Evolutionary conservation across 495 filamentous ascomycete genomes (phyloP).

Genomic region (Penicillium cinerascens): DNA sequence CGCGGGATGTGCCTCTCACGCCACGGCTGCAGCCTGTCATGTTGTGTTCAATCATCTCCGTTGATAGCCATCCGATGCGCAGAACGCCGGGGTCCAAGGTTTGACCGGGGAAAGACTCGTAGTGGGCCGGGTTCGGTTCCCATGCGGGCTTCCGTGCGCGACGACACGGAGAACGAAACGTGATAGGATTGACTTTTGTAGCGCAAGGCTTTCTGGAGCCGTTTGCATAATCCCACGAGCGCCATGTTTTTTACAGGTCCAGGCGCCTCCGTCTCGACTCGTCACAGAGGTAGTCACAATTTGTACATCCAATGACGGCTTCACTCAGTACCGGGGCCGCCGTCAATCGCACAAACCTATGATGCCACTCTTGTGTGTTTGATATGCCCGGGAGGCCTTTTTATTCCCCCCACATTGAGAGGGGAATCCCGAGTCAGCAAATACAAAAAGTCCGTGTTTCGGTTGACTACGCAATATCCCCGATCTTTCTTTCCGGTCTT

Average conservation of each 20-base stretch:
- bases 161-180: constrained; percentile 1
- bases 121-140: constrained; percentile 13
- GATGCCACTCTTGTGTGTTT: constrained; percentile 21
- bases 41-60: constrained; percentile 12
- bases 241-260: constrained; percentile 10
- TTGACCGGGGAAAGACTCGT: constrained; percentile 5
- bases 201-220: constrained; percentile 6
- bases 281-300: constrained; percentile 19
- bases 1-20: constrained; percentile 3
- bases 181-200: constrained; percentile 17
- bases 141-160: constrained; percentile 19
- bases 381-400: constrained; percentile 17
- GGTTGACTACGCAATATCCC: constrained; percentile 6
- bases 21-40: constrained; percentile 7
- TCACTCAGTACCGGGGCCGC: constrained; percentile 21
- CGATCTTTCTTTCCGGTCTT: constrained; percentile 5
- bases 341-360: constrained; percentile 31
- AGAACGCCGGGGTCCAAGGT: not conserved
- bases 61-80: constrained; percentile 13
- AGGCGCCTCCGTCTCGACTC: constrained; percentile 21
- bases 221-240: constrained; percentile 12
- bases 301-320: constrained; percentile 28
- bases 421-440: constrained; percentile 16
- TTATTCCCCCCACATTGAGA: constrained; percentile 16
- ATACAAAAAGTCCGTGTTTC: constrained; percentile 4